These are phyloP conservation scores for Mucor irregularis DNA, from an alignment of 371 early-diverging fungal genomes.

Conservation along the genomic window DNA sequence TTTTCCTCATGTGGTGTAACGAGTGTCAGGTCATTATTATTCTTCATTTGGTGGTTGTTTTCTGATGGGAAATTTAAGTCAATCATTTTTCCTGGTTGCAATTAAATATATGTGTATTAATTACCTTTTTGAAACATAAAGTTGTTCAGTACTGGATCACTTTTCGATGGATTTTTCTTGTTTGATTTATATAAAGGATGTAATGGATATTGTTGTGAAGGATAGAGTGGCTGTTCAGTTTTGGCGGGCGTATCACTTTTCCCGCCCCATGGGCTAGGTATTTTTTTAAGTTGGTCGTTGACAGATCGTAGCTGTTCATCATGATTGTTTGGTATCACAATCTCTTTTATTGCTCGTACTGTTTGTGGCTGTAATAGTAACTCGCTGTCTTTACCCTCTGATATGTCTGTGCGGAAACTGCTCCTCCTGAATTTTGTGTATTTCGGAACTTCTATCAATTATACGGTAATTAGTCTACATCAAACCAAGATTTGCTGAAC, in stretches of 20 bases:
- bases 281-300: constrained; percentile 6
- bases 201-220: constrained; percentile 3
- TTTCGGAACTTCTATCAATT: background rate
- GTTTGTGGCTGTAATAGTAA: background rate
- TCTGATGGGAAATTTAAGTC: background rate
- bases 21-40: constrained; percentile 1
- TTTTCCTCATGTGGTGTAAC: constrained; percentile 1
- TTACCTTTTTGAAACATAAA: background rate
- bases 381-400: background rate
- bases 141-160: constrained; percentile 9
- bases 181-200: constrained; percentile 7
- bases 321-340: constrained; percentile 4
- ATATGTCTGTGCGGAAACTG: too few species aligned
- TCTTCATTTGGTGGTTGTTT: too few species aligned
- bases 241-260: background rate
- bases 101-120: background rate
- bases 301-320: constrained; percentile 12
- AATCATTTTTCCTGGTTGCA: background rate
- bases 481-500: too few species aligned
- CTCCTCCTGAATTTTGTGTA: constrained; percentile 9
- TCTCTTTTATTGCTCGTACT: constrained; percentile 1
- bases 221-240: background rate
- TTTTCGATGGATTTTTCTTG: background rate
- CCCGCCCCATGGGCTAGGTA: background rate
- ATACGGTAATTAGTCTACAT: too few species aligned